A percentile compares a stretch with the other conserved stretches of the same genome.
Conservation (phyloP, 495 filamentous ascomycete genomes). For the Penicillium egyptiacum region DNA sequence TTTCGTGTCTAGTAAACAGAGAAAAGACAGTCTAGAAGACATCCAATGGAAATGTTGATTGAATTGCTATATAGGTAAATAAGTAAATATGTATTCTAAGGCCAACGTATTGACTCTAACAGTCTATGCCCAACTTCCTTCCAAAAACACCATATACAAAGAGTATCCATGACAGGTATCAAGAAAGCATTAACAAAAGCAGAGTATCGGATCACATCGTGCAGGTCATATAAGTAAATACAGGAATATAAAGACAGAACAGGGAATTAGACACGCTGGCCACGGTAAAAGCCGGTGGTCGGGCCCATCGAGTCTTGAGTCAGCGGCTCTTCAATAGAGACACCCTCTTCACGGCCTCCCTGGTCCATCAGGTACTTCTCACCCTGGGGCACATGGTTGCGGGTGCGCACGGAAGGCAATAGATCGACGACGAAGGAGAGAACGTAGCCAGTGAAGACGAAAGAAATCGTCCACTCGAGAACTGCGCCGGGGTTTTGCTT, state of each 20-base stretch:
- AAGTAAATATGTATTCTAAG: not conserved
- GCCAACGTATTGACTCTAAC: not conserved
- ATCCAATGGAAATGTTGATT: not conserved
- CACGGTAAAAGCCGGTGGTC: slow-evolving; percentile 30
- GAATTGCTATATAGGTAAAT: not conserved
- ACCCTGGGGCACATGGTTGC: slow-evolving; percentile 48
- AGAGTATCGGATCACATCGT: slow-evolving; percentile 8
- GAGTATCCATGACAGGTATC: not conserved
- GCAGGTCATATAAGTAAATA: slow-evolving; percentile 5
- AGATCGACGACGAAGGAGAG: slow-evolving; percentile 88
- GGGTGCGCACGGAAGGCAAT: slow-evolving; percentile 71
- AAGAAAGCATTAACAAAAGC: not conserved
- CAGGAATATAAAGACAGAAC: not conserved
- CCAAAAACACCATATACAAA: not conserved
- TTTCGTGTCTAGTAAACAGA: not conserved
- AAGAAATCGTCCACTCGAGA: slow-evolving; percentile 80
- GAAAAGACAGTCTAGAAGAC: not conserved
- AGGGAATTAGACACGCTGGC: slow-evolving; percentile 22
- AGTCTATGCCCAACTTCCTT: slow-evolving; percentile 3
- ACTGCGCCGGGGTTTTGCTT: slow-evolving; percentile 58
- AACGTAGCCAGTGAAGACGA: slow-evolving; percentile 88
- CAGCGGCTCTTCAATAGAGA: slow-evolving; percentile 39
- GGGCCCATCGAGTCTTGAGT: slow-evolving; percentile 43
- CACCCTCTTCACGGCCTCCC: slow-evolving; percentile 11
- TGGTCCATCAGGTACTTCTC: slow-evolving; percentile 37